Conservation (phyloP, 2,329 filamentous ascomycete genomes). For the Alternaria sp. region DNA sequence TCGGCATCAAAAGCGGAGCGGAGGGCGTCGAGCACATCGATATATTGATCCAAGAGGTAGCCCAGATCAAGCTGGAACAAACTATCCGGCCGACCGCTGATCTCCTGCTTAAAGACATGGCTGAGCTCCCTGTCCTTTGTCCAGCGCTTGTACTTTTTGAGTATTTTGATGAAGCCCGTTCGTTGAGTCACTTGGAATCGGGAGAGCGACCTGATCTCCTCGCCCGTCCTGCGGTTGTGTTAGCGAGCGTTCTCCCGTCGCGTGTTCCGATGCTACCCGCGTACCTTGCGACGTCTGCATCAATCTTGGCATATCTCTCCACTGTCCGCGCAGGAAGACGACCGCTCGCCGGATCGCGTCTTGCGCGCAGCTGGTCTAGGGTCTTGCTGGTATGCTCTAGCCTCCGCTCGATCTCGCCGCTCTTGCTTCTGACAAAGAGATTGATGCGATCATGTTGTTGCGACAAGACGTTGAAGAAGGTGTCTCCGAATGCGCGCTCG, state of each 20-base stretch:
- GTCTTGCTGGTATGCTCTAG: slow-evolving; percentile 59
- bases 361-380: slow-evolving; percentile 45
- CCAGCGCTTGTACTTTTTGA: slow-evolving; percentile 92
- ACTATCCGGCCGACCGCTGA: slow-evolving; percentile 72
- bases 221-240: slow-evolving; percentile 62
- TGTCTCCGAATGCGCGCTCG: slow-evolving; percentile 72
- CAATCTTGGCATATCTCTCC: slow-evolving; percentile 61
- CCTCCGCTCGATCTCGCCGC: slow-evolving; percentile 76
- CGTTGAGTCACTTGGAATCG: slow-evolving; percentile 78
- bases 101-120: slow-evolving; percentile 70
- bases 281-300: slow-evolving; percentile 59
- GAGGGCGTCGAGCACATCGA: slow-evolving; percentile 56
- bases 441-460: slow-evolving; percentile 79
- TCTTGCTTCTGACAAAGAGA: slow-evolving; percentile 81
- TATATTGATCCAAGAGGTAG: slow-evolving; percentile 59
- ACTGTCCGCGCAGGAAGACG: slow-evolving; percentile 56
- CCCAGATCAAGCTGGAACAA: slow-evolving; percentile 74
- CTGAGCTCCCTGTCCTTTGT: slow-evolving; percentile 74
- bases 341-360: slow-evolving; percentile 24
- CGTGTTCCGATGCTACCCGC: slow-evolving; percentile 11
- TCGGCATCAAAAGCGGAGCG: slow-evolving; percentile 55
- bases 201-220: slow-evolving; percentile 74
- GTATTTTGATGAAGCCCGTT: slow-evolving; percentile 79
- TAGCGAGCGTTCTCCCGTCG: slow-evolving; percentile 16
- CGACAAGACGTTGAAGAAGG: slow-evolving; percentile 74